phyloP scores from a whole-genome alignment of 2,329 filamentous ascomycete genomes.

The Metarhizium robertsii region DNA sequence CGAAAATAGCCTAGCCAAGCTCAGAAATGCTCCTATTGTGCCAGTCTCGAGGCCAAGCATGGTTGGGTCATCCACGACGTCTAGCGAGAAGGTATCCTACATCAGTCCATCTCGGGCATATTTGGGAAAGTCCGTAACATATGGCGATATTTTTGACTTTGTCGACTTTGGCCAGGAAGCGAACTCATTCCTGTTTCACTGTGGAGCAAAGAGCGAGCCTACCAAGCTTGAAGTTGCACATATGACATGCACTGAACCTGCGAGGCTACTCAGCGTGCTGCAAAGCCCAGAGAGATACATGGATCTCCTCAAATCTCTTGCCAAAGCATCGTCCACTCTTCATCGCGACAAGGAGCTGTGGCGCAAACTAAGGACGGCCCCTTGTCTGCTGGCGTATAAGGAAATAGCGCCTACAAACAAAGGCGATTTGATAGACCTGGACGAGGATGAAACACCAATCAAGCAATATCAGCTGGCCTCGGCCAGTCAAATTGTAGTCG shows the following conservation, averaged over 20 bases:
- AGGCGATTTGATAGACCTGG: slow-evolving; percentile 37
- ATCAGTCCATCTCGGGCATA: slow-evolving; percentile 69
- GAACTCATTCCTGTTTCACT: slow-evolving; percentile 79
- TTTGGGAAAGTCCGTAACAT: slow-evolving; percentile 60
- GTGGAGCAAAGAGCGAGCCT: slow-evolving; percentile 86
- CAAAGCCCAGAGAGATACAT: slow-evolving; percentile 81
- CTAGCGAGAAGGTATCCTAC: slow-evolving; percentile 18
- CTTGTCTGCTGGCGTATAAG: slow-evolving; percentile 76
- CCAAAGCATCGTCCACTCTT: slow-evolving; percentile 59
- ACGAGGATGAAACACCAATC: slow-evolving; percentile 56
- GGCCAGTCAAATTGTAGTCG: slow-evolving; percentile 63
- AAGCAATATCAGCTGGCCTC: slow-evolving; percentile 71
- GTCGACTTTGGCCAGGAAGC: slow-evolving; percentile 86
- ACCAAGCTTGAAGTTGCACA: slow-evolving; percentile 77
- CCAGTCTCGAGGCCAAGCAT: slow-evolving; percentile 43
- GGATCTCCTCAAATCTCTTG: slow-evolving; percentile 68
- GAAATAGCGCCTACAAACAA: slow-evolving; percentile 48
- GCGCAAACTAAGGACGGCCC: slow-evolving; percentile 62
- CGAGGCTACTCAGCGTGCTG: slow-evolving; percentile 69
- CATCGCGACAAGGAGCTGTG: slow-evolving; percentile 74
- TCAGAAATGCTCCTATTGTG: slow-evolving; percentile 61
- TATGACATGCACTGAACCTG: slow-evolving; percentile 76
- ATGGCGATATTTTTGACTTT: slow-evolving; percentile 91
- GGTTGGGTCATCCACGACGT: slow-evolving; percentile 29
- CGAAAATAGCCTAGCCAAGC: slow-evolving; percentile 45